Percentiles rank a stretch among this genome's conserved stretches.
Evolutionary conservation across 495 filamentous ascomycete genomes (phyloP).

Genomic region (Pyrenula massariospora): DNA sequence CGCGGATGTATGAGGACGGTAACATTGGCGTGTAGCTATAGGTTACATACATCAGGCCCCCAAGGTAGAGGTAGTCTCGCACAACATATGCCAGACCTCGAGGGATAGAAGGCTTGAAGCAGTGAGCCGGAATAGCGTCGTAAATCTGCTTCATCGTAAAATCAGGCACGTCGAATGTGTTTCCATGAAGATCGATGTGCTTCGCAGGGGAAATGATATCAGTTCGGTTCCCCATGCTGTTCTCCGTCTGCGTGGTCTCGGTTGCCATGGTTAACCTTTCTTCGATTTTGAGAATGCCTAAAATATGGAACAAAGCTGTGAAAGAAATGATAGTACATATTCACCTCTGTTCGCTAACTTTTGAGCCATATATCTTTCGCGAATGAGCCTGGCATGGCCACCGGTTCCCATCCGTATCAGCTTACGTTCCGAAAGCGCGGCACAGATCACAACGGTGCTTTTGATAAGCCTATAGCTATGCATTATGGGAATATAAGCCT

Average conservation of each 20-base stretch:
- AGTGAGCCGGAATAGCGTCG: constrained; percentile 68
- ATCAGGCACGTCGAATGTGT: constrained; percentile 62
- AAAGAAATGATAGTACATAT: not conserved
- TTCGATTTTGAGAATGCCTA: not conserved
- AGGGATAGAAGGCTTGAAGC: constrained; percentile 55
- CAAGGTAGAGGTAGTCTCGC: constrained; percentile 50
- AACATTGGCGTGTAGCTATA: constrained; percentile 34
- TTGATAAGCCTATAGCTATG: not conserved
- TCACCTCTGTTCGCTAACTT: not conserved
- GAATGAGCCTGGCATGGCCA: not conserved
- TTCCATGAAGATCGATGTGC: constrained; percentile 56
- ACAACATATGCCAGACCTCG: constrained; percentile 49
- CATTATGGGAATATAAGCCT: not conserved
- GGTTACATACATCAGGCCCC: constrained; percentile 53
- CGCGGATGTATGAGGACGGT: not conserved
- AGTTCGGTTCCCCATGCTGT: constrained; percentile 8
- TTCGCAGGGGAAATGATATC: not conserved
- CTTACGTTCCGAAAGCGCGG: not conserved
- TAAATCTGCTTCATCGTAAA: constrained; percentile 71
- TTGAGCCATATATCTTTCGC: not conserved
- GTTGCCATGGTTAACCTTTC: not conserved
- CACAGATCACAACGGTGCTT: not conserved
- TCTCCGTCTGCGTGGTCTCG: constrained; percentile 1
- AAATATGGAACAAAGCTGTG: not conserved
- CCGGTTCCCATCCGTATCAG: not conserved